phyloP scores from a whole-genome alignment of 116 monocot genomes.

The Dioscorea cayenensis region DNA sequence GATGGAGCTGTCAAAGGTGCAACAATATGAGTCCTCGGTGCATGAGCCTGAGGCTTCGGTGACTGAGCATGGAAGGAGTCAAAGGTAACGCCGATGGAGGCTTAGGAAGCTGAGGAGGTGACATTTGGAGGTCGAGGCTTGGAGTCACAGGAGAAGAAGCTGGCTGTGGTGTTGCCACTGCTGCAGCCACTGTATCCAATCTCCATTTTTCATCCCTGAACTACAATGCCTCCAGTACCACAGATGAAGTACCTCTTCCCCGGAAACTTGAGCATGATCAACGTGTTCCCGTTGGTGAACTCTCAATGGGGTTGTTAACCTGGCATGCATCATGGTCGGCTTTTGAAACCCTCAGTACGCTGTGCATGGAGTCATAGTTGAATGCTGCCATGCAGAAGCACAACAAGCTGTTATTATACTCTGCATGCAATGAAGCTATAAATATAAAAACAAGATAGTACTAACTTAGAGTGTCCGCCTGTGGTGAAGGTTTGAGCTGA shows the following conservation, averaged over 20 bases:
- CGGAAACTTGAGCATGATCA: conserved; percentile 18
- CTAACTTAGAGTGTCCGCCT: conserved; percentile 48
- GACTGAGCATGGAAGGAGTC: background rate
- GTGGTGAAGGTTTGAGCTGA: conserved; percentile 20
- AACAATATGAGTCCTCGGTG: background rate
- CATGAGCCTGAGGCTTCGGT: background rate
- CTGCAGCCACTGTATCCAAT: conserved; percentile 16
- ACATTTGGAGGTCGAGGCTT: background rate
- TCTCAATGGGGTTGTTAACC: conserved; percentile 12
- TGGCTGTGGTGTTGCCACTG: background rate
- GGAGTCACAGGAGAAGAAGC: background rate
- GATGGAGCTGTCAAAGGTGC: background rate
- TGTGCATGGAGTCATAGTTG: conserved; percentile 23
- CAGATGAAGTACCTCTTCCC: conserved; percentile 62
- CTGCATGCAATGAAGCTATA: background rate
- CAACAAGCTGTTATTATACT: background rate
- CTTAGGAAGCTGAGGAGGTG: background rate
- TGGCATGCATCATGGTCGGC: conserved; percentile 41
- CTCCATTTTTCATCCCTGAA: conserved; percentile 38
- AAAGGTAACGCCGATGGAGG: background rate
- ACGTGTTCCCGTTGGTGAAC: conserved; percentile 21
- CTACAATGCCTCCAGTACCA: conserved; percentile 36
- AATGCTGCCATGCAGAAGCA: conserved; percentile 25
- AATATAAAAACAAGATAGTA: background rate
- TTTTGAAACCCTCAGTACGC: conserved; percentile 43